Conservation (phyloP, 2,329 filamentous ascomycete species). For the Sordariomycetes sp. region DNA sequence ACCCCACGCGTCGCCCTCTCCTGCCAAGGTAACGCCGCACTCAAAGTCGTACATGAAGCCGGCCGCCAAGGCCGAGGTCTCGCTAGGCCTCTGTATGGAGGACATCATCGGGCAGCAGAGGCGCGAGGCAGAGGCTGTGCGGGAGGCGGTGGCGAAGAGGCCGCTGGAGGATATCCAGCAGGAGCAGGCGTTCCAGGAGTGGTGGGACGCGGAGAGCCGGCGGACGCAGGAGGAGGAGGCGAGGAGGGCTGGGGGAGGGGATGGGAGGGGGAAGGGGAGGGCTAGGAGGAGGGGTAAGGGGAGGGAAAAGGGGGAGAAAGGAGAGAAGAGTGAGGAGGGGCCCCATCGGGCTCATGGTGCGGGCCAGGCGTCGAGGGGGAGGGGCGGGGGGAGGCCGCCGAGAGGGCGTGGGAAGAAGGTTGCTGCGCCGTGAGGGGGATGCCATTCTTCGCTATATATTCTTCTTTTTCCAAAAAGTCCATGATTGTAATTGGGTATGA, state of each 20-base stretch:
- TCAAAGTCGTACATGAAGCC: slow-evolving; percentile 46
- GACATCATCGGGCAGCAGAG: slow-evolving; percentile 85
- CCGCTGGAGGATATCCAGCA: slow-evolving; percentile 90
- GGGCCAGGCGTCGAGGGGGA: neutral
- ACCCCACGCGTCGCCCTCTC: slow-evolving; percentile 12
- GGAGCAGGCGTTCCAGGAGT: slow-evolving; percentile 92
- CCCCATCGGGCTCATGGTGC: neutral
- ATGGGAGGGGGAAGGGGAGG: neutral
- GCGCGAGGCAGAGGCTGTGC: slow-evolving; percentile 68
- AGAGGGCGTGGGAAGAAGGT: neutral
- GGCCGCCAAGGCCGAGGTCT: slow-evolving; percentile 46
- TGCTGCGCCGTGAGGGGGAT: neutral
- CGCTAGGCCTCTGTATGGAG: slow-evolving; percentile 60
- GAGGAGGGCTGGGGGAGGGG: slow-evolving; percentile 13
- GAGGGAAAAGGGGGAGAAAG: neutral
- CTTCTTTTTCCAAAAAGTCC: too few relatives aligned
- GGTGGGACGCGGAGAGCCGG: slow-evolving; percentile 82
- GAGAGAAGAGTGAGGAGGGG: neutral
- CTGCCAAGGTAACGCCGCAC: slow-evolving; percentile 31
- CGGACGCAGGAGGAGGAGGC: slow-evolving; percentile 53
- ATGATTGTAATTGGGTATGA: too few relatives aligned
- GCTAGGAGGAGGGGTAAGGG: neutral
- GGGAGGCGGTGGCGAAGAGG: slow-evolving; percentile 74
- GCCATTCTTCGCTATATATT: too few relatives aligned
- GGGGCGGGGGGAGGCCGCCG: too few relatives aligned